Evolutionary conservation across 345 rosid genomes (phyloP), one percentile per base, ranked within the genome.

Genomic region (Lepidium sativum): DNA sequence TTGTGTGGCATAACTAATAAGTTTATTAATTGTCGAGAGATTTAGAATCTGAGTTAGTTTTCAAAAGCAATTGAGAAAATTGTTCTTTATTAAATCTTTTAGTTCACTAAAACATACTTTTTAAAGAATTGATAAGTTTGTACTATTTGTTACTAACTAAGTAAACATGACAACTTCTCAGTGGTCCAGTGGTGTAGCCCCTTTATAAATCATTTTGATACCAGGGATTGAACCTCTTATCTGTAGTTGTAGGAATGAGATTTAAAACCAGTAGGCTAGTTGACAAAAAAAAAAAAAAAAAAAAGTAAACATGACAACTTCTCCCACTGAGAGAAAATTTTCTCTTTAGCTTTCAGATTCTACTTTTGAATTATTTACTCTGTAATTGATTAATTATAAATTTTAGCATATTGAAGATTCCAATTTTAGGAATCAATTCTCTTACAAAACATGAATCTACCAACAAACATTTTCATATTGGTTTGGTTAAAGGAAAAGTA

Each of bases 401-500:
- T 15, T 27, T 17, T 12, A 9, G 39, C 27, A 54, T 20, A 20
- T 7, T 14, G 63, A 67, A 55, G 55, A 44, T 39, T 20, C 58
- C 52, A 29, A 50, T 48, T 54, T 40, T 13, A 54, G 53, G 69
- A 63, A 70, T 70, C 23, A 45, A 35, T 63, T 54, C 58, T 45
- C 49, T 14, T 44, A 29, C 27, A 35, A 23, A 23, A 54, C 25
- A 71, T 48, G 70, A 63, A 63, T 63, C 65, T 71, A 52, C 31
- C 14, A 52, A 49, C 14, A 20, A 20, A 20, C 31, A 25, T 52
- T 54, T 56, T 0, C 31, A 12, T 52, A 50, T 67, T 72, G 43
- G 72, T 50, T 33, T 27, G 32, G 64, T 25, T 38, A 37, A 29
- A n/a, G 57, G 8, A 44, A 73, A 73, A 60, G 68, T 60, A 29